Evolutionary conservation across 345 rosid species (phyloP).

Genomic region (Clarkia xantiana): DNA sequence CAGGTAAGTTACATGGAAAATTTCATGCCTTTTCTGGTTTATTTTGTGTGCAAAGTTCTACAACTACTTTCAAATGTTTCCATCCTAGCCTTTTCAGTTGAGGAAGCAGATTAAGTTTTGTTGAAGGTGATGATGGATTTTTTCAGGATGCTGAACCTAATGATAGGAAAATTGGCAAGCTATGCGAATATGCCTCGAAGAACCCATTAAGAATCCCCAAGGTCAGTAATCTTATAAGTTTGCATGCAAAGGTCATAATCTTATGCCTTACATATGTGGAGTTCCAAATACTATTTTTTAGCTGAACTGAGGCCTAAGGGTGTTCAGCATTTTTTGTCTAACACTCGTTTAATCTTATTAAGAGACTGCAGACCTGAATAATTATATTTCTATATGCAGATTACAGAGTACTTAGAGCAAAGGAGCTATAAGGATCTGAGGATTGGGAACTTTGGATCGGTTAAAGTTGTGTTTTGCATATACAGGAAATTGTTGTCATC

Average conservation of each 20-base stretch:
- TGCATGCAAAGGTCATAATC: not conserved
- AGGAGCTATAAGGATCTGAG: slow-evolving; percentile 69
- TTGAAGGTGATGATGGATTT: not conserved
- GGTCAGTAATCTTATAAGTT: slow-evolving; percentile 22
- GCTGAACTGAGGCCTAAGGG: too few relatives aligned
- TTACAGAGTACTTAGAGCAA: slow-evolving; percentile 54
- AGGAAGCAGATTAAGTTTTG: too few relatives aligned
- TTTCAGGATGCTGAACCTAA: slow-evolving; percentile 67
- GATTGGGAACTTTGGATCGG: slow-evolving; percentile 58
- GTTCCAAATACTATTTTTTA: not conserved
- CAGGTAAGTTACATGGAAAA: slow-evolving; percentile 29
- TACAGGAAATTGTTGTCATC: slow-evolving; percentile 52
- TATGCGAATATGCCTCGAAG: slow-evolving; percentile 83
- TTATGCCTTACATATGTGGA: not conserved
- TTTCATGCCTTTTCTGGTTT: not conserved
- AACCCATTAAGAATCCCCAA: slow-evolving; percentile 90
- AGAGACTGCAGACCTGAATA: not conserved
- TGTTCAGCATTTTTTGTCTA: too few relatives aligned
- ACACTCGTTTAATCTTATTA: not conserved
- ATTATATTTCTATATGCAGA: slow-evolving; percentile 29
- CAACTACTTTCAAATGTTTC: too few relatives aligned
- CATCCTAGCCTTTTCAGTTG: too few relatives aligned
- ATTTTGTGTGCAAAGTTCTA: too few relatives aligned
- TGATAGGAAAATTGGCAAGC: slow-evolving; percentile 80
- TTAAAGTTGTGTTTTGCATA: slow-evolving; percentile 54